These are phyloP conservation scores for Leccinum insolens DNA, from an alignment of 1,284 basidiomycete species.

Conservation along the genomic window DNA sequence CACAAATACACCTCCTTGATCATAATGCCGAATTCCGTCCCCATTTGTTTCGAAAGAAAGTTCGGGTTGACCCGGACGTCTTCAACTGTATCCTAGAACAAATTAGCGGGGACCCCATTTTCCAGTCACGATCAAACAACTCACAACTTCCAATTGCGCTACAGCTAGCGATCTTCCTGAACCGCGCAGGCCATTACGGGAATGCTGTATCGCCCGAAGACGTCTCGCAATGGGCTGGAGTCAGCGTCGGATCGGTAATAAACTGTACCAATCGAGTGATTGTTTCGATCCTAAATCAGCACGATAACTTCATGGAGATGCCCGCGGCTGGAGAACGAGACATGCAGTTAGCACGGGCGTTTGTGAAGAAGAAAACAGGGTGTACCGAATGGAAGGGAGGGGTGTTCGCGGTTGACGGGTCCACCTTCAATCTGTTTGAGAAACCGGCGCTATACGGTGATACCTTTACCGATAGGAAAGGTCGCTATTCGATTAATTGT, in stretches of 20 bases:
- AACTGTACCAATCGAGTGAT: not conserved
- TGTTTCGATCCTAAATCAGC: not conserved
- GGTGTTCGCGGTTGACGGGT: not conserved
- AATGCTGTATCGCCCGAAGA: too few species aligned
- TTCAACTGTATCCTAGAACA: too few species aligned
- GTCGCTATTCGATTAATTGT: not conserved
- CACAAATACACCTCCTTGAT: not conserved
- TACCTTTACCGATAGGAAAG: not conserved
- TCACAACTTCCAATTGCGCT: too few species aligned
- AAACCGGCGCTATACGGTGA: not conserved
- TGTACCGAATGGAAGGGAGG: not conserved
- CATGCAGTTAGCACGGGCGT: not conserved
- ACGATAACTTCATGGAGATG: not conserved
- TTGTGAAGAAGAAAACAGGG: not conserved
- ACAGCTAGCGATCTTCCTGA: too few species aligned
- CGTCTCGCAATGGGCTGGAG: too few species aligned
- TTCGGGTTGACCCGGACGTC: too few species aligned
- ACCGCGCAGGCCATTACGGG: too few species aligned
- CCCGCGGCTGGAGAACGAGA: not conserved
- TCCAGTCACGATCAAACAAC: too few species aligned
- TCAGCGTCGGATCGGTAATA: not conserved
- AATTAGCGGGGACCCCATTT: too few species aligned
- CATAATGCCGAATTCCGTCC: too few species aligned
- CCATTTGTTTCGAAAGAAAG: not conserved
- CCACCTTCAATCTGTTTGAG: not conserved